These are phyloP conservation scores for Diaporthe vexans DNA, from an alignment of 2,329 filamentous ascomycete genomes.

Conservation along the genomic window DNA sequence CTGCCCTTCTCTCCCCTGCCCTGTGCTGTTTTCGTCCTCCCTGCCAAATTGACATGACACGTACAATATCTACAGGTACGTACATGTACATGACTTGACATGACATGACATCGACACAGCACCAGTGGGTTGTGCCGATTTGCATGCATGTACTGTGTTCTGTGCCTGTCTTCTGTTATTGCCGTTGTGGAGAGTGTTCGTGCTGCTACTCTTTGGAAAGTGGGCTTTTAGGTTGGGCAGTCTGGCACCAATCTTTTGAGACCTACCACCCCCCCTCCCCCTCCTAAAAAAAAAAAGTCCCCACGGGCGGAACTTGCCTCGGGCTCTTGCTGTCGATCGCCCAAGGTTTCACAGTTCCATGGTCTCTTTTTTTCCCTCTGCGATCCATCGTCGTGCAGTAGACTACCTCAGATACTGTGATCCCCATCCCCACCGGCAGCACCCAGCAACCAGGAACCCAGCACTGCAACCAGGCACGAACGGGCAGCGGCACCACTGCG, in stretches of 20 bases:
- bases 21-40: background rate
- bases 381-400: conserved; percentile 29
- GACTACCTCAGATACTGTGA: conserved; percentile 10
- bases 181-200: background rate
- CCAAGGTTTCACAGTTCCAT: conserved; percentile 28
- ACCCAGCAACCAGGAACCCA: background rate
- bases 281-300: background rate
- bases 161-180: background rate
- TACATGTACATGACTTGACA: background rate
- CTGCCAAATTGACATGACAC: conserved; percentile 14
- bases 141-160: background rate
- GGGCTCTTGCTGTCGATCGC: conserved; percentile 21
- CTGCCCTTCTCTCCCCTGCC: too few relatives aligned
- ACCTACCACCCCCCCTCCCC: background rate
- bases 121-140: conserved; percentile 20
- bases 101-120: conserved; percentile 11
- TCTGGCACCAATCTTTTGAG: conserved; percentile 1
- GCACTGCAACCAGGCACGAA: background rate
- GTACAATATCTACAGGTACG: background rate
- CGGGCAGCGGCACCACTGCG: conserved; percentile 7
- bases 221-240: background rate
- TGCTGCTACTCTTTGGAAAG: background rate
- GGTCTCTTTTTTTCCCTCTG: conserved; percentile 5
- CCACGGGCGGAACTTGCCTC: conserved; percentile 26
- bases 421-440: conserved; percentile 6